Base-by-base conservation (phyloP, 1,139 yeast genomes). In the Trichomonascaceae sp. region DNA sequence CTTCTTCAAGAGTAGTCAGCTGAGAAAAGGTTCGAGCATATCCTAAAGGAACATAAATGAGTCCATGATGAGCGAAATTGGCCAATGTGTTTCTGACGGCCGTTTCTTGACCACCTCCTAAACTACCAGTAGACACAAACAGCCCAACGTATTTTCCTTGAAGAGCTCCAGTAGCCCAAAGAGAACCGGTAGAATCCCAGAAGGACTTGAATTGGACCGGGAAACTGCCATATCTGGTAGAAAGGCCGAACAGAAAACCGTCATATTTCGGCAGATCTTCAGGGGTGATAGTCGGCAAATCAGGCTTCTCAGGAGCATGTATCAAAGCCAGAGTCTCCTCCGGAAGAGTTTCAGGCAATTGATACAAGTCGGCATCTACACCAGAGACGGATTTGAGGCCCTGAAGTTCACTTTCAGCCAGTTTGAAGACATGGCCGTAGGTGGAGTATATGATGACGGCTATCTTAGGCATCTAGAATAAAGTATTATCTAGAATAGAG, bases 81-180 rank as follows among this genome's bases (percentile, higher is more conserved):
- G 93, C 83, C 64, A 87, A 66, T 51, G 87, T 70, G 74, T 82
- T 85, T 61, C 80, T 73, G 54, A 77, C 78, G 48, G 96, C 86
- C 55, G 77, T 72, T 74, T 88, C 96, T 72, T 85, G 89, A 63
- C 91, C 91, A 71, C 95, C 95, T 69, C 93, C 93, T 65, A 83
- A 84, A 54, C 90, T 79, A 68, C 93, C 91, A 46, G 96, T 87
- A 49, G 89, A 79, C 54, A 84, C 84, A 65, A 87, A 87, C 55
- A 83, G 67, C 66, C 93, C 93, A 45, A 86, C 90, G 62, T 80
- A 79, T 74, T 87, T 87, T 66, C 91, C 95, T 66, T 79, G 74
- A 58, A 87, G 76, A 56, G 82, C 83, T 70, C 95, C 95, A 53
- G 70, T 59, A 54, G 87, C 89, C 96, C 96, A 87, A 60, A 87